phyloP scores from a whole-genome alignment of 2,329 filamentous ascomycete species.

The Cadophora gregata region DNA sequence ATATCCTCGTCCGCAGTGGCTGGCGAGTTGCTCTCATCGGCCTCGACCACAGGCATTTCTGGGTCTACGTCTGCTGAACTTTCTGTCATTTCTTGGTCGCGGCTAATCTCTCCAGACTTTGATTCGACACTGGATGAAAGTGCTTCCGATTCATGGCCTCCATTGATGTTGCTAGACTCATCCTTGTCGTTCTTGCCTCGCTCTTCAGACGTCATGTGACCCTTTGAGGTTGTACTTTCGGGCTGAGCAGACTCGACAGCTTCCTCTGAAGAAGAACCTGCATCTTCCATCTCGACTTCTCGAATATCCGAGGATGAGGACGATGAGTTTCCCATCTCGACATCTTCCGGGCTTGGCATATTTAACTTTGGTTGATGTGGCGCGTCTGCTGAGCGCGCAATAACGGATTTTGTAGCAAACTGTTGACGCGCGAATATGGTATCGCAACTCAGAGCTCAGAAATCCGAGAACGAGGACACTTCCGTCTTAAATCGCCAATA shows the following conservation, averaged over 20 bases:
- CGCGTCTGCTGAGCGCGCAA: not conserved
- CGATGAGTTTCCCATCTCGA: constrained; percentile 15
- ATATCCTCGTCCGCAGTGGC: constrained; percentile 10
- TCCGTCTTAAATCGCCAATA: not conserved
- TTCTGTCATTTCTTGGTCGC: not conserved
- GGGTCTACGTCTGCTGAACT: not conserved
- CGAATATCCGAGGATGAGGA: constrained; percentile 9
- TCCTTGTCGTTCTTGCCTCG: not conserved
- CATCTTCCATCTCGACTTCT: constrained; percentile 18
- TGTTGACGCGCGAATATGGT: constrained; percentile 3
- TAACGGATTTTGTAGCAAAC: not conserved
- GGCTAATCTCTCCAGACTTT: not conserved
- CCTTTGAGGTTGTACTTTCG: not conserved
- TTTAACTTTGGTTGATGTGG: not conserved
- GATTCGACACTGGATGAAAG: not conserved
- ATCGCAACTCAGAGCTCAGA: not conserved
- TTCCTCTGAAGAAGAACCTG: not conserved
- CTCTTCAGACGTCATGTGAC: constrained; percentile 7
- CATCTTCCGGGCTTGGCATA: constrained; percentile 16
- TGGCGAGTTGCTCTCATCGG: constrained; percentile 1
- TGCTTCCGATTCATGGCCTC: not conserved
- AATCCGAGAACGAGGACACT: not conserved
- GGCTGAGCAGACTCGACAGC: not conserved
- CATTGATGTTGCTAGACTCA: not conserved
- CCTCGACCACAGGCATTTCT: not conserved